Conservation (phyloP, 2,329 filamentous ascomycete species). For the Colletotrichum gloeosporioides region DNA sequence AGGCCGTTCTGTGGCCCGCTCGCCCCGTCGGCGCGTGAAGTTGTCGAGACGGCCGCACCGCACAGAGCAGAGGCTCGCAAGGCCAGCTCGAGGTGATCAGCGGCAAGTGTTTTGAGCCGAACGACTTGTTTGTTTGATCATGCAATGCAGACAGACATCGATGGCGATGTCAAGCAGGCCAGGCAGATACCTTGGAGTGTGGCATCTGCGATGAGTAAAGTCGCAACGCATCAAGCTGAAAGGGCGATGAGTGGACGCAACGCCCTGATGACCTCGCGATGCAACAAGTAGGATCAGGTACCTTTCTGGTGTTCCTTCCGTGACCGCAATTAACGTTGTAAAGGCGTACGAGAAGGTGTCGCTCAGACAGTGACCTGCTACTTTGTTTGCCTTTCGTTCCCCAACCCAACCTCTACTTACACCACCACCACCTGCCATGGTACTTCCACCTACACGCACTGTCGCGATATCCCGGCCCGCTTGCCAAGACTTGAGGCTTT, state of each 20-base stretch:
- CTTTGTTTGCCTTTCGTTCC: background rate
- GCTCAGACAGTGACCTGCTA: background rate
- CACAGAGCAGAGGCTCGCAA: conserved; percentile 13
- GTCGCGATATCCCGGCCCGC: background rate
- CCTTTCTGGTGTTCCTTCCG: background rate
- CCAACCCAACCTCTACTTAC: background rate
- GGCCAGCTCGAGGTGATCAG: background rate
- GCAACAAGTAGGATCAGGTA: background rate
- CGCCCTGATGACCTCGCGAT: background rate
- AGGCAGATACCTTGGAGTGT: background rate
- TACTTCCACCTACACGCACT: background rate
- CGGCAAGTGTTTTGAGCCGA: background rate
- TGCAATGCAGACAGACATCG: background rate
- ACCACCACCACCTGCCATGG: background rate
- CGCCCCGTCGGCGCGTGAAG: background rate
- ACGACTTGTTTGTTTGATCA: background rate
- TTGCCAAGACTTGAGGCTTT: background rate
- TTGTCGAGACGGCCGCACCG: background rate
- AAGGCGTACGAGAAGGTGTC: background rate
- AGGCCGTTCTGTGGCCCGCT: conserved; percentile 5
- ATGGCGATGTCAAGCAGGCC: background rate
- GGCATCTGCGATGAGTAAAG: background rate
- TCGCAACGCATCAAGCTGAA: background rate
- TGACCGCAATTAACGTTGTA: background rate
- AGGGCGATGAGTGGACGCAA: background rate